Conservation (phyloP, 768 basidiomycete species). For the Suillus subluteus region DNA sequence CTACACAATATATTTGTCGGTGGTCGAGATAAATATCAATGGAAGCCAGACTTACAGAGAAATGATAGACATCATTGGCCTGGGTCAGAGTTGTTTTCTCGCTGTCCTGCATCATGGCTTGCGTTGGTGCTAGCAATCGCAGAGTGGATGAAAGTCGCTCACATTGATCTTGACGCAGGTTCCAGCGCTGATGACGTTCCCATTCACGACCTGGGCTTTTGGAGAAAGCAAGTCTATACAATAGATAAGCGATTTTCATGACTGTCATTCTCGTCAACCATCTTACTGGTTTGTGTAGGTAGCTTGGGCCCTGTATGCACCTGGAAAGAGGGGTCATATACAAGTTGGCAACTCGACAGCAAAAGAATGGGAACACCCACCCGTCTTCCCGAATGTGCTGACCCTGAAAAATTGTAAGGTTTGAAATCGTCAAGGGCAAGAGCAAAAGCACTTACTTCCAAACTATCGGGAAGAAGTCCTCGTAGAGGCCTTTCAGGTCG, state of each 20-base stretch:
- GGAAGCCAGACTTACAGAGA: neutral
- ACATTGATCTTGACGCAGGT: neutral
- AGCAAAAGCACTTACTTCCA: neutral
- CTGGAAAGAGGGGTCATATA: neutral
- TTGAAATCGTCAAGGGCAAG: neutral
- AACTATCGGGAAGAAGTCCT: neutral
- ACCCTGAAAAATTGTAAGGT: neutral
- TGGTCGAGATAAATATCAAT: neutral
- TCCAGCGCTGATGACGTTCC: neutral
- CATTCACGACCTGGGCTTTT: neutral
- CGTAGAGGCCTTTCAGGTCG: neutral
- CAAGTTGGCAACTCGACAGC: neutral
- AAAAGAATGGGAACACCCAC: neutral
- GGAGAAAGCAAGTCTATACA: neutral
- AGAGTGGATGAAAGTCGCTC: neutral
- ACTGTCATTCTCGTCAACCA: neutral
- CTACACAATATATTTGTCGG: neutral
- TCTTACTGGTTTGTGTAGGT: neutral
- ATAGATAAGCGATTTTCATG: neutral
- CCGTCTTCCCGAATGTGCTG: neutral
- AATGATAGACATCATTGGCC: neutral
- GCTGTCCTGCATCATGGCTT: neutral
- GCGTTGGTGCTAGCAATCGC: neutral
- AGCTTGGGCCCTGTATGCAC: neutral
- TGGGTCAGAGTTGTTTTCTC: neutral